Conservation (phyloP, 805 yeast species). For the Groenewaldozyma salmanticensis region DNA sequence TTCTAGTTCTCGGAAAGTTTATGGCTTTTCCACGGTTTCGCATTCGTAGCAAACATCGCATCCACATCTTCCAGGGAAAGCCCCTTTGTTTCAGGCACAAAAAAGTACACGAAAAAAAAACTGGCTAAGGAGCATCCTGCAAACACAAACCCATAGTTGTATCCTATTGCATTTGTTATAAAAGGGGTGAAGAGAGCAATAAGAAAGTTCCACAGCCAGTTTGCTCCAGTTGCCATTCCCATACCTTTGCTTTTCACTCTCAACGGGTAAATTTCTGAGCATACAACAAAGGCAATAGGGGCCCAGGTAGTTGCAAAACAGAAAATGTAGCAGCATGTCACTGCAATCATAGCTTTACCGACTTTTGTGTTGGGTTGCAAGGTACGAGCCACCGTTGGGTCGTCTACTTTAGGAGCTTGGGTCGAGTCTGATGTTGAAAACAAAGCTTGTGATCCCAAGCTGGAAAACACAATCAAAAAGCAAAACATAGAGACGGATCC, state of each 20-base stretch:
- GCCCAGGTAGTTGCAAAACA: conserved; percentile 52
- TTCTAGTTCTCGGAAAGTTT: too few species aligned
- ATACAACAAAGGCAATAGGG: conserved; percentile 59
- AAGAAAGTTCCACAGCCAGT: conserved; percentile 37
- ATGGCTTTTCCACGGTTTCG: conserved; percentile 35
- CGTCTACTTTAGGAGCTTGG: too few species aligned
- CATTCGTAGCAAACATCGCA: conserved; percentile 41
- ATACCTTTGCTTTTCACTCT: conserved; percentile 55
- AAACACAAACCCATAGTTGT: conserved; percentile 55
- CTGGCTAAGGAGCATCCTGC: conserved; percentile 51
- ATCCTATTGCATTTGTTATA: conserved; percentile 51
- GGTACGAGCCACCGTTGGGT: too few species aligned
- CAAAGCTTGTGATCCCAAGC: too few species aligned
- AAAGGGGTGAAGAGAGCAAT: conserved; percentile 63
- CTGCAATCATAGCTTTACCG: conserved; percentile 45
- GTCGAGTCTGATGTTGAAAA: too few species aligned
- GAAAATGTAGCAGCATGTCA: conserved; percentile 43
- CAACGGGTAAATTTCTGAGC: conserved; percentile 53
- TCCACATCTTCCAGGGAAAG: conserved; percentile 77
- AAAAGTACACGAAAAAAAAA: conserved; percentile 60
- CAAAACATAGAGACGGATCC: conserved; percentile 42
- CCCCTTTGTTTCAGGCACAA: conserved; percentile 72
- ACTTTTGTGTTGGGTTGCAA: conserved; percentile 28
- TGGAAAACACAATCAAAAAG: conserved; percentile 46
- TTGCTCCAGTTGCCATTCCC: conserved; percentile 45